Evolutionary conservation across 2,329 filamentous ascomycete genomes (phyloP).

Genomic region (Zelopaecilomyces penicillatus): DNA sequence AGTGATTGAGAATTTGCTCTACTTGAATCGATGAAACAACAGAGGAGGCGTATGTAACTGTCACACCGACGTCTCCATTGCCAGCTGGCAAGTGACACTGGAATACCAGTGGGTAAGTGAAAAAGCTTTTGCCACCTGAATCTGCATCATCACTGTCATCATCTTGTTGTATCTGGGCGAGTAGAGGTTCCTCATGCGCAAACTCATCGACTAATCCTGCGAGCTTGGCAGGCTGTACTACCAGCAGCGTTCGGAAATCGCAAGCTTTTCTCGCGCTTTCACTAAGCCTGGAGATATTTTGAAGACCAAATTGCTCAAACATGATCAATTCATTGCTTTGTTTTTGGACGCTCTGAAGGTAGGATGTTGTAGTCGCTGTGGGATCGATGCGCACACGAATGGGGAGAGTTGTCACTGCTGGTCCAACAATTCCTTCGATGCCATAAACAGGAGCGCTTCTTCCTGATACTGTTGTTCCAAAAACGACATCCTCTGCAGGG

Average conservation of each 20-base stretch:
- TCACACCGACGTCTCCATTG: neutral
- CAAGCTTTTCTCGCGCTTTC: neutral
- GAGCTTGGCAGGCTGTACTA: neutral
- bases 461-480: constrained; percentile 18
- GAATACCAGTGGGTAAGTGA: too few species aligned
- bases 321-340: neutral
- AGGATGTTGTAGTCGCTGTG: neutral
- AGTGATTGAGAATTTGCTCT: constrained; percentile 4
- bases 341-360: neutral
- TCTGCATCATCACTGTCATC: too few species aligned
- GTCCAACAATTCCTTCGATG: constrained; percentile 18
- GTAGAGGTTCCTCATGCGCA: too few species aligned
- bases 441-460: constrained; percentile 16
- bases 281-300: constrained; percentile 1
- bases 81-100: too few species aligned
- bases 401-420: constrained; percentile 20
- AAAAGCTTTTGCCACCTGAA: too few species aligned
- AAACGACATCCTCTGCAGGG: constrained; percentile 20
- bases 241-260: constrained; percentile 1
- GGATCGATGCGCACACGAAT: constrained; percentile 9
- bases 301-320: constrained; percentile 2
- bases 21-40: neutral
- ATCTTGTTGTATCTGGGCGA: too few species aligned
- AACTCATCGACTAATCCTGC: too few species aligned
- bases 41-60: neutral